Percentiles rank a stretch among this genome's conserved stretches.
Conservation (phyloP, 768 basidiomycete species). For the Agaricus subrufescens region DNA sequence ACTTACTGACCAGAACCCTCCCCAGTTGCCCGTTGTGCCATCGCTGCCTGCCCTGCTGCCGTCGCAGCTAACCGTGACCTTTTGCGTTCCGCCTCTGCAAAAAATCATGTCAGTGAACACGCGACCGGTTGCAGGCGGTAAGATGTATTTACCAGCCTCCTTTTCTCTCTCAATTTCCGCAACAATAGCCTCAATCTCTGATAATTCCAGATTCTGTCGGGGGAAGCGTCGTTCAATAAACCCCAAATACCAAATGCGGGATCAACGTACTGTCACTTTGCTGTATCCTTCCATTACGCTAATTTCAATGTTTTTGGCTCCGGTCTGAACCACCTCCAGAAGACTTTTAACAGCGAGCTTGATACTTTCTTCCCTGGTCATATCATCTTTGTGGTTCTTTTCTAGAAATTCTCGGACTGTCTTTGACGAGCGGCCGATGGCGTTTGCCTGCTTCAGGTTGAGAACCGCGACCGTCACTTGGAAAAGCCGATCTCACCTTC, state of each 20-base stretch:
- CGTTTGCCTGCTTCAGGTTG: conserved; percentile 69
- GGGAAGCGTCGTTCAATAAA: neutral
- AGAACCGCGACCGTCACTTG: neutral
- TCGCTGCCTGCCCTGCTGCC: conserved; percentile 86
- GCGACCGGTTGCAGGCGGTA: neutral
- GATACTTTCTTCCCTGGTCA: conserved; percentile 85
- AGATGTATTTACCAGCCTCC: conserved; percentile 67
- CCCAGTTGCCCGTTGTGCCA: conserved; percentile 55
- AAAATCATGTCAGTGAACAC: neutral
- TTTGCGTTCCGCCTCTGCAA: conserved; percentile 90
- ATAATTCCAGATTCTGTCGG: conserved; percentile 72
- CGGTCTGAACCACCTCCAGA: conserved; percentile 97
- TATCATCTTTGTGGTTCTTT: conserved; percentile 93
- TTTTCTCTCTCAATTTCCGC: conserved; percentile 95
- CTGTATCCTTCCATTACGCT: conserved; percentile 96
- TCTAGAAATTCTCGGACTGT: conserved; percentile 98
- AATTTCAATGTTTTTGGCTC: conserved; percentile 99
- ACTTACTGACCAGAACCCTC: conserved; percentile 24
- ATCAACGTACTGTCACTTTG: conserved; percentile 71
- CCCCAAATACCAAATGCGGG: neutral
- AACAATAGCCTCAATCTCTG: conserved; percentile 91
- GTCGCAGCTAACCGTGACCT: conserved; percentile 86
- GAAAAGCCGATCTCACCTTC: conserved; percentile 59
- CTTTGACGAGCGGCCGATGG: conserved; percentile 96
- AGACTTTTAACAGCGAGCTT: conserved; percentile 94